phyloP scores from a whole-genome alignment of 257 asterid species.

The Nicotiana undulata region DNA sequence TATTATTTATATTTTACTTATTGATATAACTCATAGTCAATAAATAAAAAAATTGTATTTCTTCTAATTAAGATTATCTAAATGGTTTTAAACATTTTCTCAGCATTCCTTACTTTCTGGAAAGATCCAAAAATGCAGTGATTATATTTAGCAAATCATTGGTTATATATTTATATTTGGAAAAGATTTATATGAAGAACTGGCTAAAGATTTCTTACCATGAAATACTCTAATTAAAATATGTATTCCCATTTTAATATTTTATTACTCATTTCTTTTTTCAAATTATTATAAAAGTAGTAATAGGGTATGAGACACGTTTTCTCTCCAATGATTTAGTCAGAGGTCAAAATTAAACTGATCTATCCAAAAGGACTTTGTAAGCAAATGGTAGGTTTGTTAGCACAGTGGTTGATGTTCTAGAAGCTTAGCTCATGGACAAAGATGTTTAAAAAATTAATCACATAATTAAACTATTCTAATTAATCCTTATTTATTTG shows the following conservation, averaged over 20 bases:
- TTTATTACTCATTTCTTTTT: neutral
- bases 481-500: neutral
- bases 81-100: neutral
- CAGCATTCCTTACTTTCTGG: neutral
- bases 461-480: neutral
- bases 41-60: neutral
- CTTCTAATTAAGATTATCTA: neutral
- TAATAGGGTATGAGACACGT: neutral
- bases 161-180: neutral
- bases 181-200: neutral
- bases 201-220: neutral
- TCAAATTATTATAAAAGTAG: neutral
- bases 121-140: neutral
- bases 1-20: neutral
- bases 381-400: conserved; percentile 24
- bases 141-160: neutral
- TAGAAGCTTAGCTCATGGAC: conserved; percentile 20
- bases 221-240: neutral
- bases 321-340: conserved; percentile 31
- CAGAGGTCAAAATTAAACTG: conserved; percentile 13
- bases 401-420: conserved; percentile 17
- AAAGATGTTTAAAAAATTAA: too few species aligned
- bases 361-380: conserved; percentile 9
- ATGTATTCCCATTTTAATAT: neutral
- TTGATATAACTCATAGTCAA: neutral